Conservation (phyloP, 768 basidiomycete genomes). For the Russula olivacea region DNA sequence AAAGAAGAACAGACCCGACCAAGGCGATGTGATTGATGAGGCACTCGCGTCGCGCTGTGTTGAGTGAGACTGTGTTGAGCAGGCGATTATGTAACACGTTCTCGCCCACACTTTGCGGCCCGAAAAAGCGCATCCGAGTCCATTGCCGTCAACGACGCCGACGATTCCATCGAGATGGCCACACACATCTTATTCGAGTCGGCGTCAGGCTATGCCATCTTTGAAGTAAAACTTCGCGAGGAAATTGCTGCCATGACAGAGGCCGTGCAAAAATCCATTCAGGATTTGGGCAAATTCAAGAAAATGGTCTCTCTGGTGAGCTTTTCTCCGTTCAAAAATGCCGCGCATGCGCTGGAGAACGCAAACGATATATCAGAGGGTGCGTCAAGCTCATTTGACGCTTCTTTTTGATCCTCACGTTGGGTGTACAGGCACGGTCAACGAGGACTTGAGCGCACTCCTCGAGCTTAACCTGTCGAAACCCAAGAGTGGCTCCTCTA, state of each 20-base stretch:
- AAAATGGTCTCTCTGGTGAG: slow-evolving; percentile 89
- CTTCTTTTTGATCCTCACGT: background rate
- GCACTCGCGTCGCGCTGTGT: background rate
- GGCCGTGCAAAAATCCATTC: slow-evolving; percentile 79
- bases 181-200: slow-evolving; percentile 92
- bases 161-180: slow-evolving; percentile 41
- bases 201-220: slow-evolving; percentile 90
- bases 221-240: slow-evolving; percentile 81
- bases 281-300: slow-evolving; percentile 79
- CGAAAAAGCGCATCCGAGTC: background rate
- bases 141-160: background rate
- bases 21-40: background rate
- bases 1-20: background rate
- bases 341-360: slow-evolving; percentile 91
- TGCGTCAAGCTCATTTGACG: slow-evolving; percentile 34
- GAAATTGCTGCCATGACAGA: slow-evolving; percentile 77
- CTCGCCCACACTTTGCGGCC: background rate
- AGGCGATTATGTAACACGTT: background rate
- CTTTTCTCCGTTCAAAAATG: slow-evolving; percentile 91
- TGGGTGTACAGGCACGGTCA: slow-evolving; percentile 64
- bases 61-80: background rate
- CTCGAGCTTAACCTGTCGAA: slow-evolving; percentile 85
- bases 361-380: slow-evolving; percentile 96
- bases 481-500: slow-evolving; percentile 58
- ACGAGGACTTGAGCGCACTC: slow-evolving; percentile 74